Evolutionary conservation across 805 yeast genomes (phyloP).

Genomic region (Nakazawaea laoshanensis): DNA sequence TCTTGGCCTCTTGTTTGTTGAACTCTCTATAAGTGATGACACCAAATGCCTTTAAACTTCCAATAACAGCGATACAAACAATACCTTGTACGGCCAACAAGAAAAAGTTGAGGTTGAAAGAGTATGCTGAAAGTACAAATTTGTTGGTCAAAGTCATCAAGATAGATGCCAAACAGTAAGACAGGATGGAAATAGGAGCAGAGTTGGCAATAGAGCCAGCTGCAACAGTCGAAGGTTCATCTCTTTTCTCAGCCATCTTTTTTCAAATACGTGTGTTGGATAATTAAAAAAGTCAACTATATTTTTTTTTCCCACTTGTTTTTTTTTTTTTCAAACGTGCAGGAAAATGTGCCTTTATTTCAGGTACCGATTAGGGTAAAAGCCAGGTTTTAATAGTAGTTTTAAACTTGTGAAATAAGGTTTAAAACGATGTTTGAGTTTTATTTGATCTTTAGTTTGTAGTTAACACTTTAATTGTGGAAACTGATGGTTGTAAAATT

Average conservation of each 20-base stretch:
- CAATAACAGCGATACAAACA: slow-evolving; percentile 72
- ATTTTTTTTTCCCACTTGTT: too few species aligned
- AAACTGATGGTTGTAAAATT: background rate
- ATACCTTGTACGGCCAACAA: slow-evolving; percentile 81
- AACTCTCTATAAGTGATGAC: slow-evolving; percentile 81
- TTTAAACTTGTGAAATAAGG: too few species aligned
- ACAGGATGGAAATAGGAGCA: slow-evolving; percentile 61
- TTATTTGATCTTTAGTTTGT: too few species aligned
- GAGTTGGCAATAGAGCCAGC: slow-evolving; percentile 32
- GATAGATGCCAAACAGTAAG: slow-evolving; percentile 90
- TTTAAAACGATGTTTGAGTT: too few species aligned
- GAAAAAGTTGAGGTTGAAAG: slow-evolving; percentile 77
- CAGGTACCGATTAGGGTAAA: too few species aligned
- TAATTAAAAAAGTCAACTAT: too few species aligned
- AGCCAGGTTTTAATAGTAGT: too few species aligned
- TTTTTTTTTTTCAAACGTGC: background rate
- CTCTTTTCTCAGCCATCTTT: slow-evolving; percentile 10
- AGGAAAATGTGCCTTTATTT: too few species aligned
- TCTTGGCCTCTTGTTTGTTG: slow-evolving; percentile 81
- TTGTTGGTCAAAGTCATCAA: slow-evolving; percentile 97
- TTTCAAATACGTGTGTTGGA: too few species aligned
- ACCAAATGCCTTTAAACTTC: slow-evolving; percentile 63
- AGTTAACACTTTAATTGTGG: background rate
- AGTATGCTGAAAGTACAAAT: slow-evolving; percentile 73
- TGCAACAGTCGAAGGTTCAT: slow-evolving; percentile 1